Evolutionary conservation across 495 filamentous ascomycete species (phyloP), one percentile per base, ranked within the genome.

Genomic region (Aspergillus ellipticus): DNA sequence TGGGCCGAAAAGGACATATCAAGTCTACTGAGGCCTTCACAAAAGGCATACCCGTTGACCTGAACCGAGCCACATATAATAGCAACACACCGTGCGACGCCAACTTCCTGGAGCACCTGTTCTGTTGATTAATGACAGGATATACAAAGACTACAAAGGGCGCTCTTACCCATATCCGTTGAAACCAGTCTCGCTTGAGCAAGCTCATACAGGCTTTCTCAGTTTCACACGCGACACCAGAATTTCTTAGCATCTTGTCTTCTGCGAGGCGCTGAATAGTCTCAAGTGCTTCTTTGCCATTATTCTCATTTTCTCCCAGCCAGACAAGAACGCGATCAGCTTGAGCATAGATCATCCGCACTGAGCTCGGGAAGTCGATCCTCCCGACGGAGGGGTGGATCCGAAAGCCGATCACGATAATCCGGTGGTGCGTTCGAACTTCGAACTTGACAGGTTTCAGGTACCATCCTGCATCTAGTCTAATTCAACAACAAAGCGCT

Each of bases 81-180:
- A 10, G 61, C 31, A 31, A 67, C 45, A 51, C 54, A 42, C 33
- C 62, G 65, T 56, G 67, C 66, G 42, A 58, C 57, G 22, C 63
- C 67, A 52, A 65, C 63, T 57, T 71, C 67, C 49, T 71, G 63
- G 60, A 71, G 66, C 20, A 71, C 55, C 66, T 68, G 49, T 26
- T 21, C 42, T 54, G 13, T 26, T 28, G 31, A 31, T 53, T 56
- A 17, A 17, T 1, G 15, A 9, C 13, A 33, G 9, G 13, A 33
- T 33, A 33, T 33, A 33, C 13, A 8, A 33, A 13, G 13, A 33
- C 6, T 1, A 10, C 13, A 8, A 33, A 33, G 9, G 2, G 2
- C 7, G 1, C 13, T 33, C 57, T 65, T 67, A 67, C 64, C 66
- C 64, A 69, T 37, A 69, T 65, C 16, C 62, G 66, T 37, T 43